These are phyloP conservation scores for Suillus decipiens DNA, from an alignment of 768 basidiomycete species.

Conservation along the genomic window DNA sequence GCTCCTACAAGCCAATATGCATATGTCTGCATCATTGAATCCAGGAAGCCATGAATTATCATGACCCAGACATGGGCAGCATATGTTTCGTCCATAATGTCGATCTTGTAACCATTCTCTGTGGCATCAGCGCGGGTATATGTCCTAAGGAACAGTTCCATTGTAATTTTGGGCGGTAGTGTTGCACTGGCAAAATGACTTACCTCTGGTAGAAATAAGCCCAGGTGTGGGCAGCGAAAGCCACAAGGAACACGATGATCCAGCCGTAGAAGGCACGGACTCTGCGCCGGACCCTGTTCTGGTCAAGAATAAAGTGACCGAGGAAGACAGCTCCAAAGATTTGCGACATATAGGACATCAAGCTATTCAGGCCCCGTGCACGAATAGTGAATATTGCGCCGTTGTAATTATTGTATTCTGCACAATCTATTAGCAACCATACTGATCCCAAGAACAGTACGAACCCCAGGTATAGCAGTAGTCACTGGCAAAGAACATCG, in stretches of 20 bases:
- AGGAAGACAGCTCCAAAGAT: constrained; percentile 70
- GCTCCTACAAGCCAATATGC: constrained; percentile 80
- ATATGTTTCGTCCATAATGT: constrained; percentile 57
- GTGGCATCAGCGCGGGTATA: constrained; percentile 57
- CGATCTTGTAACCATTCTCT: constrained; percentile 45
- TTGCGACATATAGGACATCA: constrained; percentile 74
- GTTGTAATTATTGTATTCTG: constrained; percentile 78
- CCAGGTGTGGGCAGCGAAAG: constrained; percentile 69
- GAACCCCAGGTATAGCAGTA: constrained; percentile 81
- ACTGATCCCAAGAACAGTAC: constrained; percentile 24
- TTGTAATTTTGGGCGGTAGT: background rate
- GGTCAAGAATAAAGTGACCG: constrained; percentile 60
- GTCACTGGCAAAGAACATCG: constrained; percentile 77
- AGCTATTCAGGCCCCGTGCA: constrained; percentile 67
- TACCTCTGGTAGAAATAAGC: constrained; percentile 71
- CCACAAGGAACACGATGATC: constrained; percentile 56
- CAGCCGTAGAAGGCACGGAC: constrained; percentile 70
- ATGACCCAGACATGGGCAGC: constrained; percentile 55
- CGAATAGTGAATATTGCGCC: constrained; percentile 72
- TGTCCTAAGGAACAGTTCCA: constrained; percentile 29
- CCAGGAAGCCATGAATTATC: constrained; percentile 67
- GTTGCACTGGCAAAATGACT: constrained; percentile 15
- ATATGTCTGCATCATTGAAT: constrained; percentile 79
- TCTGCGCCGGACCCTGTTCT: constrained; percentile 52
- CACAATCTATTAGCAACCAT: background rate